These are phyloP conservation scores for Trichosporon asahii DNA, from an alignment of 1,284 basidiomycete species.

Conservation along the genomic window DNA sequence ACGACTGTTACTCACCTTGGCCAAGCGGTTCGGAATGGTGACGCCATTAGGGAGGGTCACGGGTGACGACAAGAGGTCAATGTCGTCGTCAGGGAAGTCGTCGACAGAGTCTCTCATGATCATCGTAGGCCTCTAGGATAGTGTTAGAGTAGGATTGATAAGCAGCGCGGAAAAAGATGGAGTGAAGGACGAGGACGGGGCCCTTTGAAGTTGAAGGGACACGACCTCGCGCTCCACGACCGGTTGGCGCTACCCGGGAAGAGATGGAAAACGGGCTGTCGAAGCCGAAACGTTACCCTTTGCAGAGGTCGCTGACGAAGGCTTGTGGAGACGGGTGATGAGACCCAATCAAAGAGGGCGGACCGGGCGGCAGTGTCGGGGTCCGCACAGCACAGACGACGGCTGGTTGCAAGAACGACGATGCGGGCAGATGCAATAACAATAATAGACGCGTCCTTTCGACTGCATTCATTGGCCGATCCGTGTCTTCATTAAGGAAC, in stretches of 20 bases:
- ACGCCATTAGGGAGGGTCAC: conserved; percentile 60
- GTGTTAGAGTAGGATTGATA: background rate
- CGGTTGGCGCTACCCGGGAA: background rate
- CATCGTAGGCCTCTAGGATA: background rate
- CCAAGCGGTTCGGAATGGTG: conserved; percentile 54
- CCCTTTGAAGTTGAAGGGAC: background rate
- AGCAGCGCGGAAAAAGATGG: background rate
- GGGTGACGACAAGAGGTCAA: conserved; percentile 52
- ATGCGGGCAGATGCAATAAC: background rate
- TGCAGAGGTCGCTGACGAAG: background rate
- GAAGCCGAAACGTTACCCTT: background rate
- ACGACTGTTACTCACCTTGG: conserved; percentile 51
- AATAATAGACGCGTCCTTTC: conserved; percentile 1
- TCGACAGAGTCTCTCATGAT: conserved; percentile 4
- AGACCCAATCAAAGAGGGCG: background rate
- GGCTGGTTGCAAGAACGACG: background rate
- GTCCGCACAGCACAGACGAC: background rate
- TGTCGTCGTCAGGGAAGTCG: conserved; percentile 22
- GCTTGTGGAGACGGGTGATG: background rate
- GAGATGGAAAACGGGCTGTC: background rate
- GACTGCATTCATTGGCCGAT: background rate
- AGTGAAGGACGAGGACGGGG: background rate
- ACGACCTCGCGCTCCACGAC: background rate
- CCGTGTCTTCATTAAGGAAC: background rate
- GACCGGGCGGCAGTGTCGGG: background rate